Base-by-base conservation (phyloP, 768 basidiomycete genomes). In the Suillus occidentalis region DNA sequence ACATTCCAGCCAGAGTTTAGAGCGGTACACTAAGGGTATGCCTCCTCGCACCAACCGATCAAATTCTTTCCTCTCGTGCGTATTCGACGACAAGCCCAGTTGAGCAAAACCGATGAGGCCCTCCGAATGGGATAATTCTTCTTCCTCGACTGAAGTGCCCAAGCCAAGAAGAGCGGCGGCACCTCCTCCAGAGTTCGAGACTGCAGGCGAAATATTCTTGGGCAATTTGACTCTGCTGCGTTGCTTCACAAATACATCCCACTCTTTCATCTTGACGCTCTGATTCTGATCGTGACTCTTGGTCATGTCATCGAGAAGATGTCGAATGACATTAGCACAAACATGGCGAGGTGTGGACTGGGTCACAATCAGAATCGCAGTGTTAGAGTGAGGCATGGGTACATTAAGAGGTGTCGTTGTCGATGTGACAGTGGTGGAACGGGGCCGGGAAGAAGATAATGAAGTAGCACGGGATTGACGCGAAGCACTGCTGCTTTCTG, bases 1-100 rank as follows among this genome's bases (percentile, higher is more conserved):
- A 73, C 94, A 97, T 80, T 99, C 97, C 62, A 91, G 75, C 93
- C 95, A 97, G 56, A 95, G 85, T 74, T 95, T 93, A 31, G 90
- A 82, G n/a, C 95, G 87, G 72, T 94, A 92, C 13, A 83, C 86
- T 16, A 99, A 82, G 2, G 97, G 97, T 40, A 98, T 92, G 5
- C 97, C 97, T 60, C 80, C 85, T 61, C 92, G 78, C n/a, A 97
- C 85, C 7, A 99, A 80, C 65, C 86, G 80, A 64, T 89, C 88
- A 66, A 99, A 93, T 72, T 90, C 91, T 63, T 83, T 85, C 72
- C 89, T 83, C 67, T 95, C 93, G 65, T 92, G 86, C 66, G 82
- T 80, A 53, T 77, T 88, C 40, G 90, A 82, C 1, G 88, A 89
- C 22, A 89, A 75, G 0, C 94, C 95, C 61, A 97, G 85, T 77